phyloP scores from a whole-genome alignment of 1,284 basidiomycete species.

The Apiotrichum porosum region DNA sequence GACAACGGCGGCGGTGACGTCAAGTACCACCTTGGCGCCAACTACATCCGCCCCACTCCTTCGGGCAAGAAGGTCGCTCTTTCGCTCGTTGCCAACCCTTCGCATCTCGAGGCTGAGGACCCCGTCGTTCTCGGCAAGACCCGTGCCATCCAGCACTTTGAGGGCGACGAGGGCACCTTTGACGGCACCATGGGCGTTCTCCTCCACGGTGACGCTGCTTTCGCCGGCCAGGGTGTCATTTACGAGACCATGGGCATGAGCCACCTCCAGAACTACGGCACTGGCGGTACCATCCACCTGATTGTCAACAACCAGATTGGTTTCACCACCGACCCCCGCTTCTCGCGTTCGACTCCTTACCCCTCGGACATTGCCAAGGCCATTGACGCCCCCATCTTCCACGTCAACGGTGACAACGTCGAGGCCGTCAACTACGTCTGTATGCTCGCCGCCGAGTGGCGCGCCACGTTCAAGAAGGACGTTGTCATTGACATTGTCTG shows the following conservation, averaged over 20 bases:
- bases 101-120: slow-evolving; percentile 81
- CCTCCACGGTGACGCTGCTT: slow-evolving; percentile 97
- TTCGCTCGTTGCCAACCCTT: slow-evolving; percentile 97
- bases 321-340: slow-evolving; percentile 98
- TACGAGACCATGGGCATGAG: slow-evolving; percentile 99
- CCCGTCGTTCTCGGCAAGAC: slow-evolving; percentile 98
- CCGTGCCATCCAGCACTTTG: slow-evolving; percentile 91
- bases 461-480: slow-evolving; percentile 98
- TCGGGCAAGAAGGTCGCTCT: slow-evolving; percentile 96
- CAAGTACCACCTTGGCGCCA: slow-evolving; percentile 98
- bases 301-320: slow-evolving; percentile 99
- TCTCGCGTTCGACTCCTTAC: slow-evolving; percentile 96
- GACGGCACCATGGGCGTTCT: slow-evolving; percentile 87
- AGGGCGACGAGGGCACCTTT: slow-evolving; percentile 73
- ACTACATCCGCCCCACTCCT: slow-evolving; percentile 96
- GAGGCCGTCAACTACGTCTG: slow-evolving; percentile 98
- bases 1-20: slow-evolving; percentile 91
- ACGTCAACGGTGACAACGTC: slow-evolving; percentile 98
- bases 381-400: slow-evolving; percentile 98
- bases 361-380: slow-evolving; percentile 99
- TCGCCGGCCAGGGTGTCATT: slow-evolving; percentile 96
- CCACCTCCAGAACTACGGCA: slow-evolving; percentile 90
- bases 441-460: slow-evolving; percentile 95
- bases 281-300: slow-evolving; percentile 95
- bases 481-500: slow-evolving; percentile 98